Evolutionary conservation across 768 basidiomycete genomes (phyloP), one percentile per base, ranked within the genome.

Genomic region (Naganishia onofrii): DNA sequence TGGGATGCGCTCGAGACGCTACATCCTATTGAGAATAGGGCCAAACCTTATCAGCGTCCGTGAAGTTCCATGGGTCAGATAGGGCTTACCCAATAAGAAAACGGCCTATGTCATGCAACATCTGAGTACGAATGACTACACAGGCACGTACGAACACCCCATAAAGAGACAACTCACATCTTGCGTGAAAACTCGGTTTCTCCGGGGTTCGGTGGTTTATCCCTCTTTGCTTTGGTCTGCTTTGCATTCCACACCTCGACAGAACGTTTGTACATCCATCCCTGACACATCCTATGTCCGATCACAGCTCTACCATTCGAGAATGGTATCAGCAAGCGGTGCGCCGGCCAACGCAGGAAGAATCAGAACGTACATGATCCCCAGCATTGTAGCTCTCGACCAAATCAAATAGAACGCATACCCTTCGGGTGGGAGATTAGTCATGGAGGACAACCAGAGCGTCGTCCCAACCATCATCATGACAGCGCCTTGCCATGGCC

Each of bases 181-280:
- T 68, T 71, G 21, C 55, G 42, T n/a, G 70, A 66, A 42, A 56
- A 57, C 54, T 71, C 70, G 6, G 71, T 72, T 44, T 68, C 67
- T 8, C 71, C 71, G 9, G 46, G 71, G 65, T 72, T 72, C 26
- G 60, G 44, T 58, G 32, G 32, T 19, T 68, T 69, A 28, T 44
- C 48, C 38, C 55, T 46, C 42, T 52, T 67, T 51, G 66, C 67
- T 46, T 34, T 42, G 23, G 54, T 65, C 67, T 72, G 71, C 44
- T 63, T 58, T 38, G 57, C 71, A 53, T 72, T 72, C 71, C 71
- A 72, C n/a, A 55, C 34, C 19, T 69, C 65, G 23, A 72, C 71
- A n/a, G 68, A 44, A 6, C 51, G 60, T 17, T 63, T 52, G 28
- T 48, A 72, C 32, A 51, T 42, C 67, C 67, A 72, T 8, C 31